Evolutionary conservation across 2,329 filamentous ascomycete genomes (phyloP), one percentile per base, ranked within the genome.

Genomic region (Plenodomus tracheiphilus): DNA sequence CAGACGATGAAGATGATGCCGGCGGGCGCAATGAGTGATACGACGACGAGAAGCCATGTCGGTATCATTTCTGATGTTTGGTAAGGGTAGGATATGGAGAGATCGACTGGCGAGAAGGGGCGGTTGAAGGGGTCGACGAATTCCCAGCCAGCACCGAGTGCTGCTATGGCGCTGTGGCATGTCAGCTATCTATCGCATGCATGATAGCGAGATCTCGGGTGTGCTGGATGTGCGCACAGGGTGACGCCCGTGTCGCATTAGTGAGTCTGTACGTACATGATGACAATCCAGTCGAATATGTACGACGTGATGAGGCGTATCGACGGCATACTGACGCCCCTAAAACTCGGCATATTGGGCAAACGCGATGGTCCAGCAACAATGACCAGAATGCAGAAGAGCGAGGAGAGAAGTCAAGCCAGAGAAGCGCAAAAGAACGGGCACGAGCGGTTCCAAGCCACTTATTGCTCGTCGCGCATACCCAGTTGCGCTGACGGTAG

Each of bases 1-100:
- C 84, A 83, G 48, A 93, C 80, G 43, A 91, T 32, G 43, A 87
- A 71, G 61, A 96, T 86, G 56, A 91, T 76, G 50, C 80, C 72
- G 22, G 84, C 83, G 3, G 93, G 93, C 1, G 82, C 78, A 30
- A 84, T 69, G 18, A 88, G 75, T 38, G 79, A 79, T 51, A 87
- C 78, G n/a, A 91, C 66, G 15, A 86, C 70, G 11, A 95, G 79
- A 8, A 88, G 77, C 59, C 77, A 80, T 4, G 82, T 81, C 0
- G 86, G 83, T 15, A 97, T 86, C 2, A 86, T 90, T 63, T 96
- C 89, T 18, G 86, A 66, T 11, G 81, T 76, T 41, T 82, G 82
- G 61, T 82, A 85, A 0, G 92, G 91, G 61, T 87, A 95, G 16
- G 89, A 88, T 64, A 97, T 96, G 53, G 83, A 82, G 18, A 86